Conservation (phyloP, 73 alveolate genomes). For the Paraurostyla sp. region DNA sequence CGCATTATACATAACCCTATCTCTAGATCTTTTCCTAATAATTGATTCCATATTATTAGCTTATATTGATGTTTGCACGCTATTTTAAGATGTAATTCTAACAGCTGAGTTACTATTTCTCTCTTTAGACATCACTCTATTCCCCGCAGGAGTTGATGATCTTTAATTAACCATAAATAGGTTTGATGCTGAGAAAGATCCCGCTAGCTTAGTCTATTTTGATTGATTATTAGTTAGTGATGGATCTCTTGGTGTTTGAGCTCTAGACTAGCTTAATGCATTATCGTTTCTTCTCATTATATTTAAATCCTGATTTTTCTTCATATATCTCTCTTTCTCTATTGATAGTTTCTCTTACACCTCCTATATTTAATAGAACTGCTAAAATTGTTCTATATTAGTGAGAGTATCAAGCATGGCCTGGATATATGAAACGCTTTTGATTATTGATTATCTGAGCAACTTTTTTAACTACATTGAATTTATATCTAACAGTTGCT, state of each 20-base stretch:
- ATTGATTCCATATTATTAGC: too few species aligned
- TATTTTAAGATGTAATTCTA: too few species aligned
- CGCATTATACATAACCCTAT: too few species aligned
- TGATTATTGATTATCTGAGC: not conserved
- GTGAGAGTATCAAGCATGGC: constrained; percentile 1
- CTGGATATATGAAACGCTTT: constrained; percentile 18
- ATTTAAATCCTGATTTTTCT: not conserved
- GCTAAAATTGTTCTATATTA: not conserved
- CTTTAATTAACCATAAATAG: too few species aligned
- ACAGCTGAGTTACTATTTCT: not conserved
- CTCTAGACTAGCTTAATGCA: not conserved
- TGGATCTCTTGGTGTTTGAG: not conserved
- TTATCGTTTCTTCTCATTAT: not conserved
- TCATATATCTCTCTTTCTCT: constrained; percentile 22
- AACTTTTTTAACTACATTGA: not conserved
- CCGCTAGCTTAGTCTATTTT: not conserved
- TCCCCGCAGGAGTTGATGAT: not conserved
- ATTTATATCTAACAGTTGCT: not conserved
- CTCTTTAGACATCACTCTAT: too few species aligned
- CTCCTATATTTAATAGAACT: too few species aligned
- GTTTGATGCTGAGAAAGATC: too few species aligned
- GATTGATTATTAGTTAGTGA: constrained; percentile 10
- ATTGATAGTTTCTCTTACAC: not conserved
- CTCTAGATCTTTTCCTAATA: too few species aligned
- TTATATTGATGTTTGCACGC: too few species aligned